phyloP scores from a whole-genome alignment of 495 filamentous ascomycete species.

The Penicillium maclennaniae region DNA sequence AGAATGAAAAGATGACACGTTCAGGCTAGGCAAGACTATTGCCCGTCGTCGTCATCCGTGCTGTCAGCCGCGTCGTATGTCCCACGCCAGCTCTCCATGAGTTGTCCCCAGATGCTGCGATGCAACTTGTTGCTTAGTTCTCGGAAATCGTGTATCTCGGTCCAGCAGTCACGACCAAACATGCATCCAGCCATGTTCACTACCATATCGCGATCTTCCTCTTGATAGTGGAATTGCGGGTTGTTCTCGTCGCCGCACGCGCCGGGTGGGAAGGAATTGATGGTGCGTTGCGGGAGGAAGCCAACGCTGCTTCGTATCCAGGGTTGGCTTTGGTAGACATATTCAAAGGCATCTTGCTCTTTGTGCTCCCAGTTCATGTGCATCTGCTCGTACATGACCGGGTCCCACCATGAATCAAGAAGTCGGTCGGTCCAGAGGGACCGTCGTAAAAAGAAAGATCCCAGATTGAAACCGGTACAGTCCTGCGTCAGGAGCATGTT shows the following conservation, averaged over 20 bases:
- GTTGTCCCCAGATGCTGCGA: conserved; percentile 71
- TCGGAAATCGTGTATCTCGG: conserved; percentile 91
- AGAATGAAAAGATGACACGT: background rate
- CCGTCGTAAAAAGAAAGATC: conserved; percentile 87
- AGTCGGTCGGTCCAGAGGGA: conserved; percentile 87
- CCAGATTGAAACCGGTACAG: conserved; percentile 93
- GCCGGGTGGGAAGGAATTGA: conserved; percentile 90
- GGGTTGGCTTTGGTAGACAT: conserved; percentile 85
- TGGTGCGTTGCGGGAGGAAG: conserved; percentile 85
- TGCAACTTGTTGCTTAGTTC: conserved; percentile 84
- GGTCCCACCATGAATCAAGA: conserved; percentile 98
- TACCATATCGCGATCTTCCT: conserved; percentile 84
- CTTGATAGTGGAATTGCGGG: conserved; percentile 75
- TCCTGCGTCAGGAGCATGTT: conserved; percentile 90
- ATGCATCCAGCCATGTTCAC: conserved; percentile 99
- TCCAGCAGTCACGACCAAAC: conserved; percentile 96
- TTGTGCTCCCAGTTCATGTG: conserved; percentile 99
- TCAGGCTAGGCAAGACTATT: background rate
- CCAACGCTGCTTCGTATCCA: conserved; percentile 88
- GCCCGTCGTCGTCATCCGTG: conserved; percentile 5
- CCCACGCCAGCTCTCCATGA: conserved; percentile 25
- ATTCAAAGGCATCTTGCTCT: conserved; percentile 92
- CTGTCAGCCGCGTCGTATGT: conserved; percentile 6
- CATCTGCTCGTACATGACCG: conserved; percentile 94
- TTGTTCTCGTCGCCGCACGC: conserved; percentile 80